A percentile compares a stretch with the other conserved stretches of the same genome.
Evolutionary conservation across 139 green algal species (phyloP).

Genomic region (Yamagishiella unicocca): DNA sequence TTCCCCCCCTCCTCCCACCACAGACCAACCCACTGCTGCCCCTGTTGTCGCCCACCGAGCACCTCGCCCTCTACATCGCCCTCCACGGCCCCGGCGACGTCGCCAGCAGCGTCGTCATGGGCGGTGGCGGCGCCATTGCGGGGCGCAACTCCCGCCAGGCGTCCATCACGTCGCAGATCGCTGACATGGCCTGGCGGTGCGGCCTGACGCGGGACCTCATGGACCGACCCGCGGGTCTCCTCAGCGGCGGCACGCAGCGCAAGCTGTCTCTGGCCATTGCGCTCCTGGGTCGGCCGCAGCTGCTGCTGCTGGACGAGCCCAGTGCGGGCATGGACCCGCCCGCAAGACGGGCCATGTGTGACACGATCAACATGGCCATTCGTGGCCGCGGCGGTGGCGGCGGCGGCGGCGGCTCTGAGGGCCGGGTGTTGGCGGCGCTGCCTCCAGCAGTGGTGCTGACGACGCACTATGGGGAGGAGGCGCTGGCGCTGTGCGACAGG

Average conservation of each 20-base stretch:
- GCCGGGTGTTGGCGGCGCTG: not conserved
- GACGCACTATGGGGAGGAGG: slow-evolving; percentile 28
- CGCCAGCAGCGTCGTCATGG: too few species aligned
- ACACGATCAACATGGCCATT: slow-evolving; percentile 29
- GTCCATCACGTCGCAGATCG: too few species aligned
- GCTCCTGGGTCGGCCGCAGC: slow-evolving; percentile 6
- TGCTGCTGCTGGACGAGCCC: slow-evolving; percentile 46
- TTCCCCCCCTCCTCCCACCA: not conserved
- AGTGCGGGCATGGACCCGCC: slow-evolving; percentile 22
- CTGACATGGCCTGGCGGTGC: not conserved
- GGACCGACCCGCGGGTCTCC: not conserved
- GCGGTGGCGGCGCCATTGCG: too few species aligned
- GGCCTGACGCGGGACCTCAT: not conserved
- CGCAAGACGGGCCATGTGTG: not conserved
- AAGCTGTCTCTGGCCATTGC: slow-evolving; percentile 43
- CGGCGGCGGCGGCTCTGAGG: not conserved
- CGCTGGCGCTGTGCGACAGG: slow-evolving; percentile 24
- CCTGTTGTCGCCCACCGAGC: slow-evolving; percentile 18
- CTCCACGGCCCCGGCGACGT: slow-evolving; percentile 33
- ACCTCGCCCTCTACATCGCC: slow-evolving; percentile 14
- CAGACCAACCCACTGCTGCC: slow-evolving; percentile 38
- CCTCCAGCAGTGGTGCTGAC: slow-evolving; percentile 28
- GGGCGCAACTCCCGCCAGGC: too few species aligned
- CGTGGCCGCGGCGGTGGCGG: not conserved
- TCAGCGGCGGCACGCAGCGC: slow-evolving; percentile 33